phyloP scores from a whole-genome alignment of 805 yeast genomes.

The Wickerhamiella vanderwaltii region DNA sequence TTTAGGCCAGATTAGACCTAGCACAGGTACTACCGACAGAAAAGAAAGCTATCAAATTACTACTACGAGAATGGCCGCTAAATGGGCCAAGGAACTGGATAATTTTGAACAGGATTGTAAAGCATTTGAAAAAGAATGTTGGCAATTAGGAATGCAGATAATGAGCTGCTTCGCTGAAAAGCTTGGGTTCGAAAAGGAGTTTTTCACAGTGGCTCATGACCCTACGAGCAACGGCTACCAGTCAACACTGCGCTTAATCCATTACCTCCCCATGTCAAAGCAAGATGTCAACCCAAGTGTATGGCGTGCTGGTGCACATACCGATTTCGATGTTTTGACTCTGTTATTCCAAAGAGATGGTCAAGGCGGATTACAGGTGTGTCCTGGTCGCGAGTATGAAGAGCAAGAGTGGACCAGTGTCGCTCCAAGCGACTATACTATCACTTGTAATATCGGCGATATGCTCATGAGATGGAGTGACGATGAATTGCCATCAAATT shows the following conservation, averaged over 20 bases:
- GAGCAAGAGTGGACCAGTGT: constrained; percentile 15
- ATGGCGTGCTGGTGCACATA: constrained; percentile 19
- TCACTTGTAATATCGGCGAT: constrained; percentile 18
- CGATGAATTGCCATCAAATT: constrained; percentile 14
- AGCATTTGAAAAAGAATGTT: constrained; percentile 13
- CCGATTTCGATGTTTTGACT: constrained; percentile 15
- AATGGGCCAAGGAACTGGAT: constrained; percentile 12
- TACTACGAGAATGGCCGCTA: constrained; percentile 13
- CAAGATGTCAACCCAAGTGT: constrained; percentile 12
- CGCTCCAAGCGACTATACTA: constrained; percentile 11
- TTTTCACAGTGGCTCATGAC: constrained; percentile 12
- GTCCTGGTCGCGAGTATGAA: constrained; percentile 14
- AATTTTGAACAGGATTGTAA: constrained; percentile 3
- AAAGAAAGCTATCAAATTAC: constrained; percentile 18
- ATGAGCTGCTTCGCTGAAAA: constrained; percentile 13
- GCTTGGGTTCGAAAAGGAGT: constrained; percentile 11
- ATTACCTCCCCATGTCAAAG: constrained; percentile 10
- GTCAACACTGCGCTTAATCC: constrained; percentile 16
- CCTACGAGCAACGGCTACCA: constrained; percentile 11
- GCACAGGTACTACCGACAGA: constrained; percentile 16
- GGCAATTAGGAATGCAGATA: constrained; percentile 12
- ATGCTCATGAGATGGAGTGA: constrained; percentile 18
- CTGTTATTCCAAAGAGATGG: constrained; percentile 15
- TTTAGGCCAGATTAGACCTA: constrained; percentile 15
- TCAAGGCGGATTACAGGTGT: constrained; percentile 17